phyloP scores from a whole-genome alignment of 2,329 filamentous ascomycete species.

The Apiospora phragmitis region DNA sequence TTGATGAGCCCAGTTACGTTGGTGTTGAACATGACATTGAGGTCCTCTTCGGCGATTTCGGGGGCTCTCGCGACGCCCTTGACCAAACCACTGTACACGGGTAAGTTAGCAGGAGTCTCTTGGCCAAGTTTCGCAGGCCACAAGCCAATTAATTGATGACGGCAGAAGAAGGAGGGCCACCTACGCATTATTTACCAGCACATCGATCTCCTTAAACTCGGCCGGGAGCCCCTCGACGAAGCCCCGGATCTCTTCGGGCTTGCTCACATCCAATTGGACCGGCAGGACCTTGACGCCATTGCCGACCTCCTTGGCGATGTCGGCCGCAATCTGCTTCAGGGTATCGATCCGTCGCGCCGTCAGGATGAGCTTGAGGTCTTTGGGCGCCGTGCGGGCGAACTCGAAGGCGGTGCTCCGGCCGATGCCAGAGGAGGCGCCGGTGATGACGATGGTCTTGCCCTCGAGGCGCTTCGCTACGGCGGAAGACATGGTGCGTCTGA shows the following conservation, averaged over 20 bases:
- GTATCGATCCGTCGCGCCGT: slow-evolving; percentile 84
- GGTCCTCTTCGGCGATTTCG: slow-evolving; percentile 78
- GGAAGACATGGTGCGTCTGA: slow-evolving; percentile 41
- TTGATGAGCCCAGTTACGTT: slow-evolving; percentile 95
- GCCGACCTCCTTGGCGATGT: slow-evolving; percentile 77
- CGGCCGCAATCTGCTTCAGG: slow-evolving; percentile 71
- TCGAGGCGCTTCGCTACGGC: slow-evolving; percentile 80
- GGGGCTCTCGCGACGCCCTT: slow-evolving; percentile 86
- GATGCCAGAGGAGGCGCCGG: slow-evolving; percentile 91
- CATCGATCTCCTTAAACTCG: slow-evolving; percentile 81
- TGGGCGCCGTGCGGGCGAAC: slow-evolving; percentile 82
- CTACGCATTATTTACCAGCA: slow-evolving; percentile 95
- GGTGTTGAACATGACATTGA: slow-evolving; percentile 84
- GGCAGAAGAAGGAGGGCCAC: too few relatives aligned
- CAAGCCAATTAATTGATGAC: too few relatives aligned
- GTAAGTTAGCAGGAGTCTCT: too few relatives aligned
- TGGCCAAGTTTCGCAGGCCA: too few relatives aligned
- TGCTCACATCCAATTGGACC: slow-evolving; percentile 85
- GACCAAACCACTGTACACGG: slow-evolving; percentile 69
- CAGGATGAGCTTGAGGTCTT: slow-evolving; percentile 79
- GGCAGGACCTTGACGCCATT: slow-evolving; percentile 79
- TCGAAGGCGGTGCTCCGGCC: slow-evolving; percentile 82
- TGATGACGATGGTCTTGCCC: slow-evolving; percentile 91
- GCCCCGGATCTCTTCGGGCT: slow-evolving; percentile 67
- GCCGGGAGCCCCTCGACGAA: slow-evolving; percentile 76